Conservation (phyloP, 192 early-diverging fungal genomes). For the Entomortierella parvispora region DNA sequence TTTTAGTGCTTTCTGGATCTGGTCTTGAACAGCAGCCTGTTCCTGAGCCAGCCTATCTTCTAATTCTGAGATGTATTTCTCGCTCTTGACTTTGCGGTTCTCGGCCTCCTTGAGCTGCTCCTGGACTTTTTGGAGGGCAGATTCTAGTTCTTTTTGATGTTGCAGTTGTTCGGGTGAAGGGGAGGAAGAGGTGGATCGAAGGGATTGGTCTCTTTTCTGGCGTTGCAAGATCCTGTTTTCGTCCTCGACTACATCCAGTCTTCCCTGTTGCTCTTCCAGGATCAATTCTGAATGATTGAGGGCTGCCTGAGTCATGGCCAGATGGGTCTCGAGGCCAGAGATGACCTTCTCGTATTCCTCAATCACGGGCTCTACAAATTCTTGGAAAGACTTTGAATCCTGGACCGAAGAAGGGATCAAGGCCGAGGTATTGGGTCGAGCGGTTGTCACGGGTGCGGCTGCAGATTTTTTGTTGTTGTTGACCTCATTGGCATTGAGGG, state of each 20-base stretch:
- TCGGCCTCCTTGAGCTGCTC: conserved; percentile 28
- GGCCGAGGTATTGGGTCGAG: conserved; percentile 15
- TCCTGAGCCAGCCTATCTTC: conserved; percentile 35
- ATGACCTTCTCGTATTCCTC: conserved; percentile 78
- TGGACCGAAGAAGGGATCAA: conserved; percentile 4
- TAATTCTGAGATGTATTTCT: conserved; percentile 32
- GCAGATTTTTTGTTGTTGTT: conserved; percentile 32
- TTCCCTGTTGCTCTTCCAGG: conserved; percentile 66
- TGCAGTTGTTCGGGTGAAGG: conserved; percentile 8
- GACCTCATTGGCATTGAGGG: conserved; percentile 24
- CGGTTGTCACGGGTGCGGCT: not conserved
- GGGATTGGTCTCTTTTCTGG: not conserved
- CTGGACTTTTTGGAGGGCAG: conserved; percentile 4
- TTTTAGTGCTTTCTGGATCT: conserved; percentile 18
- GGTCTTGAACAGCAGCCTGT: conserved; percentile 21
- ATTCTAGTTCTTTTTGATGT: conserved; percentile 10
- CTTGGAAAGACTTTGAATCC: conserved; percentile 44
- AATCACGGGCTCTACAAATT: conserved; percentile 75
- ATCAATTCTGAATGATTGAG: conserved; percentile 65
- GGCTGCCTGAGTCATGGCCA: conserved; percentile 65
- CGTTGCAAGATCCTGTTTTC: conserved; percentile 7
- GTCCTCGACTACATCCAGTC: conserved; percentile 53
- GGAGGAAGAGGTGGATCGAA: not conserved
- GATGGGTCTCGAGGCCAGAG: conserved; percentile 67
- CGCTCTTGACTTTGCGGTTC: conserved; percentile 14